Percentiles rank a stretch among this genome's conserved stretches.
Evolutionary conservation across 1,139 yeast species (phyloP).

Genomic region (Debaryomyces singareniensis): DNA sequence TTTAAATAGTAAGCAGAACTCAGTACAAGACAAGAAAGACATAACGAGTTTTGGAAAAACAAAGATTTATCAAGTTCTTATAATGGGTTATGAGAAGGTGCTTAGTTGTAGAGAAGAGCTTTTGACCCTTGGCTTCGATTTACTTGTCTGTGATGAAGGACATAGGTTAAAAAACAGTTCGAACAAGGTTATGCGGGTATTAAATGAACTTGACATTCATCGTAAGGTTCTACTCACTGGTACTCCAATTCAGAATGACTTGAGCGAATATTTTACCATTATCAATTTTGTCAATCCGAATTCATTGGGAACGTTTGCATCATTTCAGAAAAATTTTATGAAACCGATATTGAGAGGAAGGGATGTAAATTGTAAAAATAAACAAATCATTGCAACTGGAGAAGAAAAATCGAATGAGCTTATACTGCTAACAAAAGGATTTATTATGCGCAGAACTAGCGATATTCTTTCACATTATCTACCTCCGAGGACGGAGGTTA

Average conservation of each 20-base stretch:
- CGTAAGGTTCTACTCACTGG: slow-evolving; percentile 72
- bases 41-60: slow-evolving; percentile 58
- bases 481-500: slow-evolving; percentile 47
- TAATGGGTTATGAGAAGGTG: slow-evolving; percentile 84
- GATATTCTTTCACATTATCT: slow-evolving; percentile 41
- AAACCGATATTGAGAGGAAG: slow-evolving; percentile 70
- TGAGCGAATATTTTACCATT: slow-evolving; percentile 75
- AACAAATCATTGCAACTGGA: slow-evolving; percentile 48
- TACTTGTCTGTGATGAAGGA: slow-evolving; percentile 92
- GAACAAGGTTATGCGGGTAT: slow-evolving; percentile 63
- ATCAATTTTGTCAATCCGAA: slow-evolving; percentile 84
- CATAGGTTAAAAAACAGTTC: slow-evolving; percentile 71
- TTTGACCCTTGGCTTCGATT: slow-evolving; percentile 48
- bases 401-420: slow-evolving; percentile 56
- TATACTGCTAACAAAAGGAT: slow-evolving; percentile 54
- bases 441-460: slow-evolving; percentile 73
- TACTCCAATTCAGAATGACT: slow-evolving; percentile 92
- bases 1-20: slow-evolving; percentile 37
- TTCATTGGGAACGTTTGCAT: slow-evolving; percentile 54
- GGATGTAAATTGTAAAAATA: slow-evolving; percentile 61
- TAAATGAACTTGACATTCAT: slow-evolving; percentile 50
- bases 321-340: slow-evolving; percentile 62
- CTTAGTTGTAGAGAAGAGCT: slow-evolving; percentile 53
- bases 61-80: slow-evolving; percentile 72
- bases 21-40: slow-evolving; percentile 52